These are phyloP conservation scores for Debaryomycetaceae sp. DNA, from an alignment of 1,139 yeast genomes.

Conservation along the genomic window DNA sequence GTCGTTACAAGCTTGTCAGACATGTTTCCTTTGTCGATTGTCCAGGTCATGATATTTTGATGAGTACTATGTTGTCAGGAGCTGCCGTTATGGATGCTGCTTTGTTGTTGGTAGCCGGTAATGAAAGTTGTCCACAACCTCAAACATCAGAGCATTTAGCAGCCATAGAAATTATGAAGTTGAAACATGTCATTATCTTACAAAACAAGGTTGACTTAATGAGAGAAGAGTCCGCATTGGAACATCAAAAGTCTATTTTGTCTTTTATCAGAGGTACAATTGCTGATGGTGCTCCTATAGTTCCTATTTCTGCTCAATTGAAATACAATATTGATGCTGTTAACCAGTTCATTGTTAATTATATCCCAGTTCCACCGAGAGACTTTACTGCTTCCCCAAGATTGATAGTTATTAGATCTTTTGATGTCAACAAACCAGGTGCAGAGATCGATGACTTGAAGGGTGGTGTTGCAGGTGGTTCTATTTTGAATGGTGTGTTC, in stretches of 20 bases:
- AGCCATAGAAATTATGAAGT: constrained; percentile 98
- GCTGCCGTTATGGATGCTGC: constrained; percentile 99
- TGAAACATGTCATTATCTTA: constrained; percentile 91
- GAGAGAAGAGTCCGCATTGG: constrained; percentile 95
- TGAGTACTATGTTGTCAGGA: constrained; percentile 99
- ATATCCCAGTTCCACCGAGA: constrained; percentile 94
- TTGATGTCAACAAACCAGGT: constrained; percentile 99
- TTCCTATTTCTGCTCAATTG: constrained; percentile 98
- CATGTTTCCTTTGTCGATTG: constrained; percentile 99
- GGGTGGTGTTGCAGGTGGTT: constrained; percentile 99
- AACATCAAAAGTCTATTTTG: constrained; percentile 89
- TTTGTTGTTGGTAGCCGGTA: constrained; percentile 90
- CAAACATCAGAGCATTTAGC: constrained; percentile 99
- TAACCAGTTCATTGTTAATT: constrained; percentile 91
- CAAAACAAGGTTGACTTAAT: constrained; percentile 98
- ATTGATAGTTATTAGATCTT: constrained; percentile 95
- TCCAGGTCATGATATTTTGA: constrained; percentile 99
- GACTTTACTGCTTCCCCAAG: constrained; percentile 93
- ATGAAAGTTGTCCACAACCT: constrained; percentile 99
- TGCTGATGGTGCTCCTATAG: constrained; percentile 98
- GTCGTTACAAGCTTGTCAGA: constrained; percentile 86
- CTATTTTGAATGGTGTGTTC: constrained; percentile 94
- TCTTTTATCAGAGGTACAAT: constrained; percentile 95
- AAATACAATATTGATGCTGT: constrained; percentile 98
- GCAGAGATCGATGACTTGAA: constrained; percentile 94